Percentiles rank a stretch among this genome's conserved stretches.
phyloP scores from a whole-genome alignment of 306 rosid species.

The Citrullus amarus region DNA sequence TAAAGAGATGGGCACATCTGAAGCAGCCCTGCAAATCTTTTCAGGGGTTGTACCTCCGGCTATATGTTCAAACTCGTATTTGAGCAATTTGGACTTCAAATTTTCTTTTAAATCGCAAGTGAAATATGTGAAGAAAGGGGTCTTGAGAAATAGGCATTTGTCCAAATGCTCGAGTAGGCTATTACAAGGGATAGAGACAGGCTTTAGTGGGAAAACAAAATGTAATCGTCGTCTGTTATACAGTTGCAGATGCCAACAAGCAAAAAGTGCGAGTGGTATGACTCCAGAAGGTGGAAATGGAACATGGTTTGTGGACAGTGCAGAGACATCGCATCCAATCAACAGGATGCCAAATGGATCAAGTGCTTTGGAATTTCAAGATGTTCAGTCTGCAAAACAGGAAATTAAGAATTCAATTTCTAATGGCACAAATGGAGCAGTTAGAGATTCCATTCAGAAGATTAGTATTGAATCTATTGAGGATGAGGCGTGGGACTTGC shows the following conservation, averaged over 20 bases:
- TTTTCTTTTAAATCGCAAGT: constrained; percentile 10
- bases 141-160: constrained; percentile 18
- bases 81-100: constrained; percentile 17
- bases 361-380: constrained; percentile 30
- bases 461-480: constrained; percentile 34
- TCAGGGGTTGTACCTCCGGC: constrained; percentile 31
- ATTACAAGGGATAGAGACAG: constrained; percentile 18
- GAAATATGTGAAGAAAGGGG: constrained; percentile 30
- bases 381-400: constrained; percentile 38
- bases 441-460: constrained; percentile 18
- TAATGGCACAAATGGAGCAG: constrained; percentile 35
- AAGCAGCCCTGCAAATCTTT: constrained; percentile 40
- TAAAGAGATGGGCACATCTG: constrained; percentile 29
- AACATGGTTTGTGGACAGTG: constrained; percentile 29
- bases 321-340: constrained; percentile 27
- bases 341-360: constrained; percentile 19
- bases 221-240: constrained; percentile 14
- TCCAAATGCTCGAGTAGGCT: constrained; percentile 21
- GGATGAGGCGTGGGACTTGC: constrained; percentile 81
- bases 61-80: constrained; percentile 15
- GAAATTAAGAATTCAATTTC: constrained; percentile 32
- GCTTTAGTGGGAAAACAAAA: constrained; percentile 10
- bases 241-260: constrained; percentile 51
- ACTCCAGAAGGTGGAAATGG: constrained; percentile 35
- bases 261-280: constrained; percentile 31